Evolutionary conservation across 768 basidiomycete genomes (phyloP).

Genomic region (Hypsizygus marmoreus): DNA sequence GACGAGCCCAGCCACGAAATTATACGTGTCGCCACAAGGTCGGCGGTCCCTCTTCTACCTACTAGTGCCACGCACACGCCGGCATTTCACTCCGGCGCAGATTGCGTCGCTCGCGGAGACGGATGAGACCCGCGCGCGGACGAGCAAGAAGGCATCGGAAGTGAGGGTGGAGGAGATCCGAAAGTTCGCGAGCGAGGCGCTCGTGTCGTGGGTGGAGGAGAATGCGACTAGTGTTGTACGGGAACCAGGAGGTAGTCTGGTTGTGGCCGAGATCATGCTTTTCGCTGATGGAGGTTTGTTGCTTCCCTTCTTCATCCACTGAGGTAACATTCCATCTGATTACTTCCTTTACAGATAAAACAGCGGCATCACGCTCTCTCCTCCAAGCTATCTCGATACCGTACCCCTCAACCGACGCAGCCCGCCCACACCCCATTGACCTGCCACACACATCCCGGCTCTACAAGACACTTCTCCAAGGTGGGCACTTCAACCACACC

Average conservation of each 20-base stretch:
- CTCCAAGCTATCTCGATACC: constrained; percentile 54
- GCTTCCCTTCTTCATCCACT: neutral
- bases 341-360: constrained; percentile 60
- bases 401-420: constrained; percentile 55
- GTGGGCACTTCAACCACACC: constrained; percentile 80
- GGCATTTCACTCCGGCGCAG: constrained; percentile 87
- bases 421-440: constrained; percentile 69
- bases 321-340: constrained; percentile 2
- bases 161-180: constrained; percentile 72
- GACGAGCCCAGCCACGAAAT: constrained; percentile 52
- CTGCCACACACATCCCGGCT: constrained; percentile 80
- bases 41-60: constrained; percentile 83
- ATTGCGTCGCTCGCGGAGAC: constrained; percentile 73
- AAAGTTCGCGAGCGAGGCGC: constrained; percentile 68
- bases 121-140: constrained; percentile 63
- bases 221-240: constrained; percentile 62
- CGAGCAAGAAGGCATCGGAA: constrained; percentile 80
- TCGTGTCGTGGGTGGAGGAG: constrained; percentile 70
- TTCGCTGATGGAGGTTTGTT: constrained; percentile 79
- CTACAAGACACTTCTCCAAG: constrained; percentile 89
- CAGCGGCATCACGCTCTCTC: constrained; percentile 59
- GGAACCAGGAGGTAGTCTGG: constrained; percentile 79
- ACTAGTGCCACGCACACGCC: constrained; percentile 76
- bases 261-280: constrained; percentile 82
- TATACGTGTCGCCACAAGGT: constrained; percentile 69